Conservation (phyloP, 2,329 filamentous ascomycete genomes). For the Lecanicillium sp. region DNA sequence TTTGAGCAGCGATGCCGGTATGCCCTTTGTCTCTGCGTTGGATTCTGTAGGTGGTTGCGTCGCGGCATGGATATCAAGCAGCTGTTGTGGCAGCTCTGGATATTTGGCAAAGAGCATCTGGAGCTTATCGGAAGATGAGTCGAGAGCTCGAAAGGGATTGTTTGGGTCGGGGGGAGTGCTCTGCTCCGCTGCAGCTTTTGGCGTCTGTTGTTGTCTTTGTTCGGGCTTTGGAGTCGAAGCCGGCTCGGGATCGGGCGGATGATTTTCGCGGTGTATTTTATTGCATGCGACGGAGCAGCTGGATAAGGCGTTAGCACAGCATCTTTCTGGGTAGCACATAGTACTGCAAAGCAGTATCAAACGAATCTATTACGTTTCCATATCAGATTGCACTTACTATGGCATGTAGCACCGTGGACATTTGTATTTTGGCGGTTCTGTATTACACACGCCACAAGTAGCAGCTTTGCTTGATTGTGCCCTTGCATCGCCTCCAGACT, state of each 20-base stretch:
- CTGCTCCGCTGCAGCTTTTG: conserved; percentile 8
- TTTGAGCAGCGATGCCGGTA: conserved; percentile 12
- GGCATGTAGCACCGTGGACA: conserved; percentile 49
- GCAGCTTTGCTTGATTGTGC: no score
- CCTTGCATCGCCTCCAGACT: conserved; percentile 6
- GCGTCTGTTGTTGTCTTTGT: conserved; percentile 7
- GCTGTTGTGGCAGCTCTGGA: conserved; percentile 37
- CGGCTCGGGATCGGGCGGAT: conserved; percentile 31
- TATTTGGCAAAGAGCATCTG: conserved; percentile 43
- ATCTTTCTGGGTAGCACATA: no score
- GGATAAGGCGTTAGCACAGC: conserved; percentile 9
- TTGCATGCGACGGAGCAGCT: conserved; percentile 54
- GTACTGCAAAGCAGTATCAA: background rate
- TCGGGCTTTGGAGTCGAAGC: conserved; percentile 10
- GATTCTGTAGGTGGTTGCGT: conserved; percentile 37
- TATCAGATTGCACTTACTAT: no score
- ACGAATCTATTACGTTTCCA: no score
- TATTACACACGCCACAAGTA: conserved; percentile 44
- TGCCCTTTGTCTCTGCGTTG: conserved; percentile 22
- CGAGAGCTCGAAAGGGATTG: conserved; percentile 44
- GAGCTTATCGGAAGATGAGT: conserved; percentile 38
- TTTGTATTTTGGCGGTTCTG: conserved; percentile 49
- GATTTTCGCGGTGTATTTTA: conserved; percentile 40
- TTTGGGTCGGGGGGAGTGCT: conserved; percentile 13
- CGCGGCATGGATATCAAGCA: conserved; percentile 39